These are phyloP conservation scores for Penicillium sp. DNA, from an alignment of 2,329 filamentous ascomycete genomes.

Conservation along the genomic window DNA sequence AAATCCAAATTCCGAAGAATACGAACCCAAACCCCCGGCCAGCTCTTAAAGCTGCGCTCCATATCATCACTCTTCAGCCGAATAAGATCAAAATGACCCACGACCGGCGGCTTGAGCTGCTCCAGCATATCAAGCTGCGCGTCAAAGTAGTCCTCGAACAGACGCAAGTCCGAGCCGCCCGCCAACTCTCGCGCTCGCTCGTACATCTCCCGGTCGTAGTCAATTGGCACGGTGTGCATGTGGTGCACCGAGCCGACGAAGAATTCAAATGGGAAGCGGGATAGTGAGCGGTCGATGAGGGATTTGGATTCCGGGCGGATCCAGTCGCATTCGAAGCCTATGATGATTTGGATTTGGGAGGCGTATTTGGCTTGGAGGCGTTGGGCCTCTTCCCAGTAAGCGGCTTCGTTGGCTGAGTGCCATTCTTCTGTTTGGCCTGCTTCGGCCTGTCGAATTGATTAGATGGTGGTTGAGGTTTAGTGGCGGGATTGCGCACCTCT, in stretches of 20 bases:
- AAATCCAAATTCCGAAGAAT: slow-evolving; percentile 72
- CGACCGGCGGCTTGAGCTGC: slow-evolving; percentile 68
- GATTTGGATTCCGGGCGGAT: slow-evolving; percentile 67
- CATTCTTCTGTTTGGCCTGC: slow-evolving; percentile 31
- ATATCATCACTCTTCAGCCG: slow-evolving; percentile 73
- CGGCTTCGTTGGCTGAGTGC: slow-evolving; percentile 50
- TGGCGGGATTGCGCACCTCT: slow-evolving; percentile 57
- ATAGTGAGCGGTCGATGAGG: slow-evolving; percentile 59
- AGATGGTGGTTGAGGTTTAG: neutral
- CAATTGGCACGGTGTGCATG: slow-evolving; percentile 80
- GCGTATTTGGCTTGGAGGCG: slow-evolving; percentile 71
- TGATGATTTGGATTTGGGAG: slow-evolving; percentile 69
- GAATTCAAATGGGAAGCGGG: slow-evolving; percentile 70
- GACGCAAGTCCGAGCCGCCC: slow-evolving; percentile 65
- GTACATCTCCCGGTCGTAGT: slow-evolving; percentile 73
- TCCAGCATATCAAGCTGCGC: slow-evolving; percentile 77
- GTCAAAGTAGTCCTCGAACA: slow-evolving; percentile 86
- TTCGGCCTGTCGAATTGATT: slow-evolving; percentile 26
- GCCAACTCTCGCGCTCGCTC: slow-evolving; percentile 56
- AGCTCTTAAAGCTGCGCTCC: slow-evolving; percentile 57
- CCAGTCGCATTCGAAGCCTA: slow-evolving; percentile 94
- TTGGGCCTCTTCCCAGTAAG: slow-evolving; percentile 73
- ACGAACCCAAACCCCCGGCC: slow-evolving; percentile 68
- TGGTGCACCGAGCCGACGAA: slow-evolving; percentile 95
- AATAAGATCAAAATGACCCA: slow-evolving; percentile 94